phyloP scores from a whole-genome alignment of 2,329 filamentous ascomycete genomes.

The Rugonectria rugulosa region DNA sequence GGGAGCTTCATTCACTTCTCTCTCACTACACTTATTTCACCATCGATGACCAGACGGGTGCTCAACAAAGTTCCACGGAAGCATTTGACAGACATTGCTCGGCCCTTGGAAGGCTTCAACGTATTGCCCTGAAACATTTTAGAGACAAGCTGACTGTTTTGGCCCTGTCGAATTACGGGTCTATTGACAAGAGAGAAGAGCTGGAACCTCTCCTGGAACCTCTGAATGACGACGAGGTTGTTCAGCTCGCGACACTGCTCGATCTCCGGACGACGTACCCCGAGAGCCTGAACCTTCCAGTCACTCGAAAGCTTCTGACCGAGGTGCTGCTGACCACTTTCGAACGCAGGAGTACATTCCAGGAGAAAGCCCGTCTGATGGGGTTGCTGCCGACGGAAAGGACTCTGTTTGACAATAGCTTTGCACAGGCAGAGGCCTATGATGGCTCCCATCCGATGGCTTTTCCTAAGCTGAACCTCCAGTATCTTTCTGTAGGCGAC shows the following conservation, averaged over 20 bases:
- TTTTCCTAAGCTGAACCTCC: constrained; percentile 92
- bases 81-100: constrained; percentile 83
- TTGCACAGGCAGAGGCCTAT: constrained; percentile 84
- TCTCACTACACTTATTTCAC: constrained; percentile 88
- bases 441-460: constrained; percentile 87
- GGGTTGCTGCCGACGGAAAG: constrained; percentile 85
- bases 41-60: constrained; percentile 89
- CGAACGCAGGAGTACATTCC: constrained; percentile 82
- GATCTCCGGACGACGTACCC: constrained; percentile 87
- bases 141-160: constrained; percentile 91
- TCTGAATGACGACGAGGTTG: constrained; percentile 78
- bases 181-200: constrained; percentile 82
- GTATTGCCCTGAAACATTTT: constrained; percentile 80
- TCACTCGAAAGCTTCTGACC: constrained; percentile 69
- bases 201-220: constrained; percentile 77
- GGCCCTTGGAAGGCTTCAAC: constrained; percentile 79
- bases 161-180: constrained; percentile 89
- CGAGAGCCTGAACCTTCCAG: constrained; percentile 67
- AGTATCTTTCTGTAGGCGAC: constrained; percentile 93
- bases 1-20: constrained; percentile 82
- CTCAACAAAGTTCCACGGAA: constrained; percentile 74
- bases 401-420: constrained; percentile 78
- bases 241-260: constrained; percentile 72
- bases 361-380: constrained; percentile 76
- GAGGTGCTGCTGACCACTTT: constrained; percentile 79